Base-by-base conservation (phyloP, 2,329 filamentous ascomycete genomes). In the Fusarium sp. region DNA sequence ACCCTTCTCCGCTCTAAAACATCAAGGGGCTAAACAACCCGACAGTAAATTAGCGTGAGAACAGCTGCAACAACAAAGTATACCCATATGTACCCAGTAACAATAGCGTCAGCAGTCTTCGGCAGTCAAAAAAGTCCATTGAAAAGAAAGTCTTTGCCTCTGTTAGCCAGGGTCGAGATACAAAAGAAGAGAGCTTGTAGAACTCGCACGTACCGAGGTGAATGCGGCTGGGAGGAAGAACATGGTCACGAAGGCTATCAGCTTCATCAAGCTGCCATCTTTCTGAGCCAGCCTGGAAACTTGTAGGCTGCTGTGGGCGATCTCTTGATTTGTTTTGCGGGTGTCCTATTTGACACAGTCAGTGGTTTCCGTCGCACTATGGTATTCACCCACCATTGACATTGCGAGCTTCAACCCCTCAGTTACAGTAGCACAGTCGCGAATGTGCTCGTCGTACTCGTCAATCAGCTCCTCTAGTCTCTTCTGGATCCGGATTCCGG, bases 121-220 rank as follows among this genome's bases (percentile, higher is more conserved):
- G 45, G 27, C 67, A 70, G 23, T 58, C 23, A 5, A 70, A 71
- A 23, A 71, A 71, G 13, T 43, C 68, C 68, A 67, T 62, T 0
- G 23, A 52, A 3, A 34, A 63, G 11, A 35, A 66, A 0, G 35
- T 68, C 54, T 66, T 6, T 1, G 0, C 0, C 11, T 11, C 0
- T 1, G 13, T 60, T 8, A 65, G 18, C 25, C 16, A 7, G 2
- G 5, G 4, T 35, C 2, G 30, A 9, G 10, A 23, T 23, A 7
- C 30, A 30, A 30, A 9, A 30, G 5, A 0, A 3, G 23, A 6
- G 2, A 5, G 8, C 1, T 7, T 14, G 16, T 39, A 9, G 37
- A 5, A 10, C 18, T 11, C 4, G 1, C 1, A 66, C 66, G 14
- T 67, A 67, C 67, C 0, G 67, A 71, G 3, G 60, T 64, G 20